phyloP scores from a whole-genome alignment of 345 rosid genomes.

The Ceriops decandra region DNA sequence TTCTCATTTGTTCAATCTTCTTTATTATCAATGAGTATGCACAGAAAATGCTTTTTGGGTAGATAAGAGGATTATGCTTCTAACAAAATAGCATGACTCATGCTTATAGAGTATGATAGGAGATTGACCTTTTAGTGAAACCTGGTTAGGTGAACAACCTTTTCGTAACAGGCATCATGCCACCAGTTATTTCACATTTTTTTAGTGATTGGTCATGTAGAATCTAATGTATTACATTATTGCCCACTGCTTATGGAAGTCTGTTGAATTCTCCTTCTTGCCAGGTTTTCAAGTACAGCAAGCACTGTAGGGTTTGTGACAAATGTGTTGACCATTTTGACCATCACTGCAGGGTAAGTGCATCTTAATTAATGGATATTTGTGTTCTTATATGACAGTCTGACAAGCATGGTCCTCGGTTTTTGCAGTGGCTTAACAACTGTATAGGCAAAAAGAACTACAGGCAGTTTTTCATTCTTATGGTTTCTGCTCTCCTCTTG shows the following conservation, averaged over 20 bases:
- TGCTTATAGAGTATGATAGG: background rate
- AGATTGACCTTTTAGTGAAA: background rate
- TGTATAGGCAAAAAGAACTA: conserved; percentile 88
- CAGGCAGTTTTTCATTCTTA: conserved; percentile 85
- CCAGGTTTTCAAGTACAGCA: conserved; percentile 95
- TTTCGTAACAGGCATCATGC: background rate
- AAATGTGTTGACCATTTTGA: conserved; percentile 92
- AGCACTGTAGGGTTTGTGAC: conserved; percentile 97
- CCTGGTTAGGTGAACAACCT: background rate
- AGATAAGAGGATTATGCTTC: background rate
- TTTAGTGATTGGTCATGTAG: background rate
- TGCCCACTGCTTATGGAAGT: background rate
- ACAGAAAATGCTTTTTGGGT: background rate
- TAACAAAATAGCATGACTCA: background rate
- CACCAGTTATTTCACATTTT: background rate
- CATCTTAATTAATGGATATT: conserved; percentile 10
- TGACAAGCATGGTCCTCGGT: conserved; percentile 17
- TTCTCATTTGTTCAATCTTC: too few species aligned
- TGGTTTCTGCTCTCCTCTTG: conserved; percentile 83
- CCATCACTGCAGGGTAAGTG: conserved; percentile 93
- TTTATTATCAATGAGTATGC: background rate
- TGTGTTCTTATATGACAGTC: background rate
- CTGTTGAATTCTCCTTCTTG: conserved; percentile 14
- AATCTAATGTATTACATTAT: background rate
- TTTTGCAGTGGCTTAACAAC: conserved; percentile 92